Evolutionary conservation across 805 yeast genomes (phyloP), one percentile per base, ranked within the genome.

Genomic region (Peterozyma xylosa): DNA sequence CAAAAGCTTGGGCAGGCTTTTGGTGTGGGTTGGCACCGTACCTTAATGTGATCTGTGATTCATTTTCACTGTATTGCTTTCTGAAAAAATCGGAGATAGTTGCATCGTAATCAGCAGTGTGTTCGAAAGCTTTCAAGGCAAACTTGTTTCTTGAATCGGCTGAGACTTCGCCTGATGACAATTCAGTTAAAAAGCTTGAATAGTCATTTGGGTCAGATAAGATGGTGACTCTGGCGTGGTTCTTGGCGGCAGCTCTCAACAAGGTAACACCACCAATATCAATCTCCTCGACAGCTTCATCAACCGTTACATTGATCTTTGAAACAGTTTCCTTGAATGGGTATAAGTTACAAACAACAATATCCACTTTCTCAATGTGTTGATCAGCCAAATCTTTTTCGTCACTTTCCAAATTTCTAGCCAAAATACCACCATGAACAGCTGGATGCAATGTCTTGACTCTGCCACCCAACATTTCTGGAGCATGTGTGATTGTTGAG

Each of bases 21-120:
- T 93, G 99, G 68, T 93, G 98, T 48, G 99, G 99, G 74, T 93
- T 93, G 47, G 96, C 96, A 65, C 99, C 99, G 67, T 93, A 93
- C 73, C 99, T 83, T 58, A 93, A 77, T 29, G 97, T 91, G 66
- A 93, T 74, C 76, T 91, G 98, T 44, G 93, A 77, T 39, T 70
- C 71, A 63, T 82, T 85, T 70, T 91, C 98, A 41, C 96, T 78
- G 73, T 93, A 93, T 70, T 88, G 90, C 72, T 89, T 93, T 74
- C 99, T 82, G 80, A 93, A 93, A 66, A 88, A 93, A 71, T 93
- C 99, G 46, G 96, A 78, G 60, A 93, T 93, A 45, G 96, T 87
- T 47, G 89, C 79, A 64, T 93, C 99, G 69, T 93, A 93, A 67
- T 89, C 96, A 46, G 99, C 97, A 45, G 99, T 93, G 68, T 87